Base-by-base conservation (phyloP, 1,139 yeast species). In the Tardiomyces digboiensis region DNA sequence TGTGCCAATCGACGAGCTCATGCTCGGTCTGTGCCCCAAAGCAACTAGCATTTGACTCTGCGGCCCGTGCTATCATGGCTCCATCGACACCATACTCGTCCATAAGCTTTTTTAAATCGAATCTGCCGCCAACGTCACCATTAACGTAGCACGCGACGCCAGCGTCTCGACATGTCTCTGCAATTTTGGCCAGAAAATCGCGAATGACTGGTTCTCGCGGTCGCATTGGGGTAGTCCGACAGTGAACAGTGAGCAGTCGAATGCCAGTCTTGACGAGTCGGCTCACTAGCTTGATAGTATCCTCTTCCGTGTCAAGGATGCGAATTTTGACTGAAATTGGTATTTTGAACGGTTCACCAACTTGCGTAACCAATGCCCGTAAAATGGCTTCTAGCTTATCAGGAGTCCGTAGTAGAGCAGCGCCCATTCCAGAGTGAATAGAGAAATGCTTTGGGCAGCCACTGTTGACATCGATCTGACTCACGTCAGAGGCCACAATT, bases 371-470 rank as follows among this genome's bases (percentile, higher is more conserved):
- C 44, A 91, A 67, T 13, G 74, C 73, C 2, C 65, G 63, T 47
- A 91, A 66, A 29, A 91, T 91, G 18, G 73, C 71, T 53, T 81
- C 83, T 26, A 91, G 69, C 40, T 75, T 65, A 40, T 85, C 95
- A 0, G 97, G 97, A 0, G 89, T 86, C 40, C 75, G 69, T 47
- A 91, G 69, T 41, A 91, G 68, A 0, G 95, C 97, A 2, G 97
- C 96, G 4, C 98, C 98, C 97, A 91, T 91, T 1, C 98, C 98
- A 0, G 93, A 74, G 40, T 55, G 58, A 21, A 53, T 46, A 4
- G 67, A 60, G 56, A 85, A 86, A 49, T 82, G 89, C 59, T 87
- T 88, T 2, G 98, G 98, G 65, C 98, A 91, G 3, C 98, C 98
- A 38, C 96, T 87, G 61, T 91, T 91, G 49, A 91, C 75, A 60